Evolutionary conservation across 805 yeast species (phyloP), one percentile per base, ranked within the genome.

Genomic region (Phaffomyces antillensis): DNA sequence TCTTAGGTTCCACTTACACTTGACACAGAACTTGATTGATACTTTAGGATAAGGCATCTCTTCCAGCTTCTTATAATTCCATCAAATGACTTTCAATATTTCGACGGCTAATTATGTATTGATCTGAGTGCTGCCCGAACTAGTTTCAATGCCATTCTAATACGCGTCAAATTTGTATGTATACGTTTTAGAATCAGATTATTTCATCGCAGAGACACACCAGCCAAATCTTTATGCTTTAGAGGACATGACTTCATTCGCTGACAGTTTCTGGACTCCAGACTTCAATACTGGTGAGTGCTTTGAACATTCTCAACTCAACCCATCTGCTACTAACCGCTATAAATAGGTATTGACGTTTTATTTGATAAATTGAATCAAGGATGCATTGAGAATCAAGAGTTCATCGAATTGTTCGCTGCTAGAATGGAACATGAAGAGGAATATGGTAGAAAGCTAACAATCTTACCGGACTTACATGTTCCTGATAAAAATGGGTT

Each of bases 1-100:
- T 12, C 96, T 67, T 39, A 86, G 73, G 54, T 85, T 84, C 96
- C 96, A 88, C 56, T 84, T 83, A 68, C 96, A 88, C 58, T 75
- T 77, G 34, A 84, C 83, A 59, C 96, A 88, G 64, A 82, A 88
- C 52, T 76, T 72, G 36, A 88, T 86, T 5, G 77, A 66, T 2
- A 88, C 75, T 37, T 79, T 67, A 3, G 95, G 93, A 47, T 71
- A 79, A 3, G 43, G 43, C 40, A 39, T 39, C 6, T 8, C 8
- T 31, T 7, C 17, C 7, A 32, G 16, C 5, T n/a, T 9, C 2
- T 16, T 32, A 32, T 32, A 28, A 2, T 28, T 30, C 13, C 15
- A 15, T 7, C 13, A 4, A 12, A 32, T 32, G 17, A 32, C 34
- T 16, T 32, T n/a, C 9, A 7, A 13, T 13, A 12, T 12, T 11